phyloP scores from a whole-genome alignment of 495 filamentous ascomycete genomes.

The Penicillium lividum region DNA sequence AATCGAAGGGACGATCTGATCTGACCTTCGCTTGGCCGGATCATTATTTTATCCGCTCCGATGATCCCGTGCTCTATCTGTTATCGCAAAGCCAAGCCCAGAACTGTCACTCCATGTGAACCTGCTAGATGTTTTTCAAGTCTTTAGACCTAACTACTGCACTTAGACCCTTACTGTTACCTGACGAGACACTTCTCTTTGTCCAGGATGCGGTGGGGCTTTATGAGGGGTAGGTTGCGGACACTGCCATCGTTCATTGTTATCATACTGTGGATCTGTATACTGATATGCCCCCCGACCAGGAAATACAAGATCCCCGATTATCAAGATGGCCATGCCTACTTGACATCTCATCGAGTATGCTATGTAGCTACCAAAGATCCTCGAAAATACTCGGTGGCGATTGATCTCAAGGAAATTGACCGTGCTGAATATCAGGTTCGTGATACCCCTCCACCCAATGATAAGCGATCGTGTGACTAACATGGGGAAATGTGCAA shows the following conservation, averaged over 20 bases:
- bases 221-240: constrained; percentile 84
- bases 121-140: constrained; percentile 89
- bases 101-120: constrained; percentile 1
- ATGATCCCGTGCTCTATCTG: constrained; percentile 12
- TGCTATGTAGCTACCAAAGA: constrained; percentile 93
- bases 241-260: background rate
- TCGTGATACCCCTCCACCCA: constrained; percentile 24
- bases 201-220: constrained; percentile 96
- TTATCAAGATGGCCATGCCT: constrained; percentile 93
- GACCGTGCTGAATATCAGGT: constrained; percentile 92
- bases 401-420: constrained; percentile 85
- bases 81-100: constrained; percentile 20
- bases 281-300: constrained; percentile 14
- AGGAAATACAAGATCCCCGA: constrained; percentile 96
- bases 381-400: constrained; percentile 80
- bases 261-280: constrained; percentile 11
- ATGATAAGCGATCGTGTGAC: constrained; percentile 1
- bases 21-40: constrained; percentile 23
- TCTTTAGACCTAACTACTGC: constrained; percentile 92
- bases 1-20: background rate
- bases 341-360: constrained; percentile 89
- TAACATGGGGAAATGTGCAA: constrained; percentile 3
- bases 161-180: constrained; percentile 82
- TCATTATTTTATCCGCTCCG: constrained; percentile 14
- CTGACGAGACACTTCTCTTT: constrained; percentile 89